Evolutionary conservation across 371 early-diverging fungal genomes (phyloP).

Genomic region (Zopfochytrium polystomum): DNA sequence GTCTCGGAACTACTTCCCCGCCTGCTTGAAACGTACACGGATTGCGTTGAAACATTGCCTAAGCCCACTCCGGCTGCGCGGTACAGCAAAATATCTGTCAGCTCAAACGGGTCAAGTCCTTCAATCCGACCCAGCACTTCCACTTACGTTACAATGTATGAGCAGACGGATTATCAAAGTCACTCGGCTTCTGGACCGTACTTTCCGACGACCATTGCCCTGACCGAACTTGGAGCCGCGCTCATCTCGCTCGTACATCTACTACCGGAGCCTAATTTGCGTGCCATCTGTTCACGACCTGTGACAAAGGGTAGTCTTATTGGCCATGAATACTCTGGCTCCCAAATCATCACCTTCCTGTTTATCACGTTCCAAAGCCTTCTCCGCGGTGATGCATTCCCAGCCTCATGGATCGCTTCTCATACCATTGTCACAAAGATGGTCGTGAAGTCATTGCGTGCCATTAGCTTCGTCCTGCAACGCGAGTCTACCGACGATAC

Average conservation of each 20-base stretch:
- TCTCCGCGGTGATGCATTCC: conserved; percentile 39
- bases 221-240: conserved; percentile 48
- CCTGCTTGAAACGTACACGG: conserved; percentile 11
- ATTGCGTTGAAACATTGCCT: no score
- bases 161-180: no score
- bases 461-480: conserved; percentile 52
- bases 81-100: background rate
- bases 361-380: conserved; percentile 24
- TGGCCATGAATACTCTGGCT: no score
- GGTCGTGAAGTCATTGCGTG: conserved; percentile 52
- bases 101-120: no score
- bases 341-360: no score
- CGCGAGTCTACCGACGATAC: no score
- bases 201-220: conserved; percentile 35
- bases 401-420: conserved; percentile 59
- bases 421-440: conserved; percentile 56
- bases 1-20: conserved; percentile 10
- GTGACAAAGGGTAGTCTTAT: conserved; percentile 17
- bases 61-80: background rate
- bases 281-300: no score
- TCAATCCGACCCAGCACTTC: no score
- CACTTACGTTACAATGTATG: no score
- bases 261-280: conserved; percentile 49
- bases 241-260: conserved; percentile 56
- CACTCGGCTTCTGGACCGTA: background rate